Base-by-base conservation (phyloP, 306 rosid genomes). In the Cucurbita pepo region DNA sequence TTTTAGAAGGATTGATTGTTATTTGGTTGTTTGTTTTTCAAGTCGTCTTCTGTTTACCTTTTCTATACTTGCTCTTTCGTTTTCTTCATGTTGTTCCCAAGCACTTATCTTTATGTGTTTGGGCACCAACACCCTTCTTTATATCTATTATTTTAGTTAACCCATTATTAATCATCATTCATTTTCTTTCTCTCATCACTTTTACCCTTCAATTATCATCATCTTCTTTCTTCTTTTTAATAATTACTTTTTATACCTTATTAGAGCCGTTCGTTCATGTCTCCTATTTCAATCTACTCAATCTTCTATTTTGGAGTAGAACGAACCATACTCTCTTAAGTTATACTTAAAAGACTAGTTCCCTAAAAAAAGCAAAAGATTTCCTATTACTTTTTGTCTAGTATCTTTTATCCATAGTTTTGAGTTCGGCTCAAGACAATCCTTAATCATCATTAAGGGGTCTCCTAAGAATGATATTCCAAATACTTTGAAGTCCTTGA, bases 31-130 rank as follows among this genome's bases (percentile, higher is more conserved):
- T 69, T 69, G 25, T 69, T 69, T 69, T 25, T 69, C 14, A 50
- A 69, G 74, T 69, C 74, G 47, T 71, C 75, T 71, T 71, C n/a
- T 71, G 61, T 71, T 54, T 71, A 51, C 75, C 75, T 71, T 54
- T 52, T 71, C 36, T 36, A 7, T 54, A 71, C 75, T 71, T 71
- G 63, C 62, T 37, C 38, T 38, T 71, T 71, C 75, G 75, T 71
- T 71, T 71, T 65, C 63, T 71, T 71, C 36, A 54, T 71, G 18
- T 71, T 71, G 75, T 71, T 71, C 18, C 18, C 11, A 34, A 71
- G 18, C 54, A 50, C 62, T 71, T 54, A 71, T 52, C 75, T 30
- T 38, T 52, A 51, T 71, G 61, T 52, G 75, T 54, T 54, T 71
- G 48, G 19, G n/a, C 61, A 8, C 14, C 48, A 34, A 52, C 16